Evolutionary conservation across 768 basidiomycete genomes (phyloP), one percentile per base, ranked within the genome.

Genomic region (Lyophyllum shimeji): DNA sequence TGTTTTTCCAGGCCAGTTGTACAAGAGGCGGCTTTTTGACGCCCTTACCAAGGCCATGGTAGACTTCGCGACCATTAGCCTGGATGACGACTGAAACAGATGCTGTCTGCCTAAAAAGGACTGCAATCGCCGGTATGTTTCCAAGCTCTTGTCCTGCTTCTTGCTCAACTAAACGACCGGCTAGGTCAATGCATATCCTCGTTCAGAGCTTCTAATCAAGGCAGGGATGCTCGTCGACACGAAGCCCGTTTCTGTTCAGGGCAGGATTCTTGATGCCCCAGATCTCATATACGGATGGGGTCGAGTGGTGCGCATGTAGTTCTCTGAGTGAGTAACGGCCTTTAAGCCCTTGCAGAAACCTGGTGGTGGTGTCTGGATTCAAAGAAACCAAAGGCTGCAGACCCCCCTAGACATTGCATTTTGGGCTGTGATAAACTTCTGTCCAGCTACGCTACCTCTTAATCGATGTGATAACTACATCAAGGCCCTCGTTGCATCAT

Each of bases 1-100:
- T 0, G 57, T 87, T 11, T 60, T 74, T 3, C 70, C 74, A 0
- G 76, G 81, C 1, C 85, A 87, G 51, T 61, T 83, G 0, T 84
- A 74, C 60, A 79, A 67, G 50, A 71, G 74, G 49, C 77, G 71
- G 55, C 56, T 85, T 0, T 76, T 76, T 0, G 72, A 73, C 0
- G 67, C 75, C 7, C 51, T 68, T 2, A 58, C 74, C 59, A 39
- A 67, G 6, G 65, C 66, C 0, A 79, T 82, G 60, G 76, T 85
- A 0, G 70, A 70, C 1, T 84, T 84, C 47, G 71, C 83, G 0
- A 78, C 79, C 0, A 68, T 79, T 58, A 76, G 65, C 21, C 85
- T 84, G 0, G 51, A 57, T 1, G 73, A 68, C 0, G 83, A 3
- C 65, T 80, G 6, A 60, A 65, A 0, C 65, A 70, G 3, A 84